These are phyloP conservation scores for Metarhizium humberi DNA, from an alignment of 2,329 filamentous ascomycete genomes.

Conservation along the genomic window DNA sequence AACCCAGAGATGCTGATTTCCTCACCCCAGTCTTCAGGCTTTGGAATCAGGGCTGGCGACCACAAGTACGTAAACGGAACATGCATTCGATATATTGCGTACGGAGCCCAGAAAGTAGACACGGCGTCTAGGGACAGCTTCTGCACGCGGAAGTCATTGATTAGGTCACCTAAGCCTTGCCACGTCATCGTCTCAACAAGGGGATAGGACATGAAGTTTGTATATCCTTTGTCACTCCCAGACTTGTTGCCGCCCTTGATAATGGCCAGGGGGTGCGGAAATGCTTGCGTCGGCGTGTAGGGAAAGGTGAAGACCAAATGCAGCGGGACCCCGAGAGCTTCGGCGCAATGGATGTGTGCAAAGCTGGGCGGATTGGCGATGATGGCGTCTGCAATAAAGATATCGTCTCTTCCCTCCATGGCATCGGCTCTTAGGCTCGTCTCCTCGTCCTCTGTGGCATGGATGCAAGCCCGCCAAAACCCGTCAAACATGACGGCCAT, in stretches of 20 bases:
- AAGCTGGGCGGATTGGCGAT: conserved; percentile 78
- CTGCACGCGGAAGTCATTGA: conserved; percentile 64
- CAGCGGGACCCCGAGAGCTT: conserved; percentile 66
- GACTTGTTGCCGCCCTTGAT: conserved; percentile 48
- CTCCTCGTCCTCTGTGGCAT: conserved; percentile 55
- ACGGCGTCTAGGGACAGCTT: conserved; percentile 64
- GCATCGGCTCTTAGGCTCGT: conserved; percentile 50
- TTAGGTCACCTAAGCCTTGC: conserved; percentile 75
- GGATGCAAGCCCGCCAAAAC: conserved; percentile 72
- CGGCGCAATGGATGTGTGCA: conserved; percentile 70
- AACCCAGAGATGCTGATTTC: conserved; percentile 70
- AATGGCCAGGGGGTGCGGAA: conserved; percentile 69
- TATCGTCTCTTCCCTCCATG: conserved; percentile 50
- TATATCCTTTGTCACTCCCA: conserved; percentile 62
- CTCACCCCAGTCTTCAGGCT: conserved; percentile 58
- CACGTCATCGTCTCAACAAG: conserved; percentile 82
- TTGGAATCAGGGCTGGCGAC: conserved; percentile 57
- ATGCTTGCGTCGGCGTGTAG: conserved; percentile 65
- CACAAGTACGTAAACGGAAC: conserved; percentile 70
- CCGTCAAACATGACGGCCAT: conserved; percentile 80
- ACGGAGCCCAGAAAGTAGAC: conserved; percentile 68
- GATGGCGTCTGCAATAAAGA: conserved; percentile 67
- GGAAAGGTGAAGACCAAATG: conserved; percentile 88
- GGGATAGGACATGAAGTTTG: conserved; percentile 74
- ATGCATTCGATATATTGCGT: conserved; percentile 60